Evolutionary conservation across 352 stramenopile genomes (phyloP), one percentile per base, ranked within the genome.

Genomic region (Blastocystis sp.): DNA sequence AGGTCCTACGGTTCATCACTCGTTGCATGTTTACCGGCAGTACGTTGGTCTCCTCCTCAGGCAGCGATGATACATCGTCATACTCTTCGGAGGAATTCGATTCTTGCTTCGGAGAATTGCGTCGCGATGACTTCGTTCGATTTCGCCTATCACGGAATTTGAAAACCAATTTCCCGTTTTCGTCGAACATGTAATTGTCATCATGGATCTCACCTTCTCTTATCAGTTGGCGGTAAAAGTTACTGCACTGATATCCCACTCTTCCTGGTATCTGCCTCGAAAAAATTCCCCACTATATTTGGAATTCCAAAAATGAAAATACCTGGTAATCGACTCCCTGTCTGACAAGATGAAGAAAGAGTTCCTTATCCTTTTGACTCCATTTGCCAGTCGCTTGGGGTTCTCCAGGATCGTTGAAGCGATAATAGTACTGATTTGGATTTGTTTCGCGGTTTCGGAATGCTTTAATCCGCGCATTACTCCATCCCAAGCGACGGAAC

Each of bases 381-480:
- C 90, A 91, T 26, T 91, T 75, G 18, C 90, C 90, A 4, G 90
- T 91, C 2, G 53, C 62, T 88, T 91, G 90, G 20, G 76, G 69
- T 29, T 91, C 90, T 43, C 90, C 90, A 0, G 88, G 68, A 23
- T 76, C 61, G 43, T 91, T 91, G 68, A 91, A 91, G 13, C 90
- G 84, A 50, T 91, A 91, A 55, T 91, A 91, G 41, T 91, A 91
- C 45, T 87, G 69, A 62, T 91, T 91, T 59, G 90, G 90, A 45
- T 91, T 91, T n/a, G 11, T 66, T 55, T 91, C 90, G 23, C 84
- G 70, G 69, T 90, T 91, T 1, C 89, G 26, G 62, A 79, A 88
- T 23, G 77, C 77, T 34, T 88, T 88, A 34, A 88, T 88, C 4
- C 77, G 62, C 23, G 77, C 77, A 7, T 76, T 45, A 34, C 77